Percentiles rank a stretch among this genome's conserved stretches.
Evolutionary conservation across 345 rosid species (phyloP).

Genomic region (Arabis hirsuta): DNA sequence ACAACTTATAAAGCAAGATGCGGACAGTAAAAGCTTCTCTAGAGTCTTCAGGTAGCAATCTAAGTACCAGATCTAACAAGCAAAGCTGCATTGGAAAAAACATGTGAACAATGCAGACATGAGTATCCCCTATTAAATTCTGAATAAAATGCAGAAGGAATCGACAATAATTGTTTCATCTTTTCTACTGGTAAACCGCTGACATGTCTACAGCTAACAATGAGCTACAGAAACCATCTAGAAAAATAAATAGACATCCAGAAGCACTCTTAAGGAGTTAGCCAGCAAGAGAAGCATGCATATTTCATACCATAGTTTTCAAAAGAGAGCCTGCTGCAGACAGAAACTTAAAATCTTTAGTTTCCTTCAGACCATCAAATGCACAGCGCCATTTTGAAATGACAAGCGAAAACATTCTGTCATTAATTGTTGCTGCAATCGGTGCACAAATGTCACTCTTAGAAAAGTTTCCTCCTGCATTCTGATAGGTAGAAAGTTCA

Average conservation of each 20-base stretch:
- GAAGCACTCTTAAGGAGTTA: conserved; percentile 6
- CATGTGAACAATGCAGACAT: conserved; percentile 25
- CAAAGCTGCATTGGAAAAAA: conserved; percentile 61
- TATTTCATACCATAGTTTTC: conserved; percentile 71
- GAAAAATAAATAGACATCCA: conserved; percentile 19
- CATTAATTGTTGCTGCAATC: conserved; percentile 86
- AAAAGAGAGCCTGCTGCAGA: conserved; percentile 81
- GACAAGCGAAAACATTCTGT: conserved; percentile 83
- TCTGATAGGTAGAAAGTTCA: conserved; percentile 42
- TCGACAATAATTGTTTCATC: neutral
- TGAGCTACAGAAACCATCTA: conserved; percentile 15
- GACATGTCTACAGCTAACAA: neutral
- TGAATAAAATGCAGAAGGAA: conserved; percentile 16
- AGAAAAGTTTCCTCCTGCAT: conserved; percentile 54
- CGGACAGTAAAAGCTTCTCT: conserved; percentile 90
- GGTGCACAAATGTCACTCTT: conserved; percentile 89
- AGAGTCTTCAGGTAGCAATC: conserved; percentile 70
- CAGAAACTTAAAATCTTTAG: conserved; percentile 74
- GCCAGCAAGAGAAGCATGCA: conserved; percentile 13
- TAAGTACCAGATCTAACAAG: conserved; percentile 76
- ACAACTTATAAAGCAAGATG: conserved; percentile 88
- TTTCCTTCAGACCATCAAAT: conserved; percentile 84
- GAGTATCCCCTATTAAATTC: conserved; percentile 13
- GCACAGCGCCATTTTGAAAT: conserved; percentile 83
- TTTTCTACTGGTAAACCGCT: conserved; percentile 14